A percentile compares a stretch with the other conserved stretches of the same genome.
phyloP scores from a whole-genome alignment of 1,139 yeast species.

The Hyphopichia buzzinii region DNA sequence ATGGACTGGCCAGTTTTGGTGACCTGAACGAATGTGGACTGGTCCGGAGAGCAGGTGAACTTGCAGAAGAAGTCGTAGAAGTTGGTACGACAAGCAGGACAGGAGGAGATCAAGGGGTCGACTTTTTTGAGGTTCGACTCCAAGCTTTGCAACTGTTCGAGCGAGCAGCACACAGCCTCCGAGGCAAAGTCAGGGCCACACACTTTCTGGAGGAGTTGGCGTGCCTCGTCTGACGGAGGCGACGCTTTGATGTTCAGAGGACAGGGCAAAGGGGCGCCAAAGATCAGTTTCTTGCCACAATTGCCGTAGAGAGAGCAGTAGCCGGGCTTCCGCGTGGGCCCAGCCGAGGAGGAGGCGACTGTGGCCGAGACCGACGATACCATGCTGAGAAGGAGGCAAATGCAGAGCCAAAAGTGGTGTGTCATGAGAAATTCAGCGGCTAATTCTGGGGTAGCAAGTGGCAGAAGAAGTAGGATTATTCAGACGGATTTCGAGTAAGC shows the following conservation, averaged over 20 bases:
- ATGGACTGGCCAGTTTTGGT: slow-evolving; percentile 52
- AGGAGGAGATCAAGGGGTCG: slow-evolving; percentile 78
- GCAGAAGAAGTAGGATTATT: too few species aligned
- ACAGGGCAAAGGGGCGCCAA: slow-evolving; percentile 81
- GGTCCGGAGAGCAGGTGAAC: slow-evolving; percentile 88
- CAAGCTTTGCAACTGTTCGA: slow-evolving; percentile 32
- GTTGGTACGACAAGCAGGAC: slow-evolving; percentile 92
- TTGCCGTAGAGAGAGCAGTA: slow-evolving; percentile 58
- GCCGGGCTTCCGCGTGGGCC: slow-evolving; percentile 27
- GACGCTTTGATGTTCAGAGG: slow-evolving; percentile 53
- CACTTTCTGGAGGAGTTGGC: slow-evolving; percentile 48
- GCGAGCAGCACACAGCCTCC: slow-evolving; percentile 39
- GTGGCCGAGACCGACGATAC: too few species aligned
- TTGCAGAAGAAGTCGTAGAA: slow-evolving; percentile 83
- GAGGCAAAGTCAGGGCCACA: slow-evolving; percentile 70
- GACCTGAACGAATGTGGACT: slow-evolving; percentile 70
- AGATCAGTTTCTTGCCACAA: slow-evolving; percentile 80
- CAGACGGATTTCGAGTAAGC: too few species aligned
- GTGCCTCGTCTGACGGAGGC: slow-evolving; percentile 42
- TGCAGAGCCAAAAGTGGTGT: too few species aligned
- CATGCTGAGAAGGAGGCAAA: too few species aligned
- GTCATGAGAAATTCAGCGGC: too few species aligned
- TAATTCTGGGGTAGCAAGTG: too few species aligned
- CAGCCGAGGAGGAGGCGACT: too few species aligned
- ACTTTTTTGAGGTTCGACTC: slow-evolving; percentile 64